Evolutionary conservation across 768 basidiomycete species (phyloP).

Genomic region (Boletus tomentosulus): DNA sequence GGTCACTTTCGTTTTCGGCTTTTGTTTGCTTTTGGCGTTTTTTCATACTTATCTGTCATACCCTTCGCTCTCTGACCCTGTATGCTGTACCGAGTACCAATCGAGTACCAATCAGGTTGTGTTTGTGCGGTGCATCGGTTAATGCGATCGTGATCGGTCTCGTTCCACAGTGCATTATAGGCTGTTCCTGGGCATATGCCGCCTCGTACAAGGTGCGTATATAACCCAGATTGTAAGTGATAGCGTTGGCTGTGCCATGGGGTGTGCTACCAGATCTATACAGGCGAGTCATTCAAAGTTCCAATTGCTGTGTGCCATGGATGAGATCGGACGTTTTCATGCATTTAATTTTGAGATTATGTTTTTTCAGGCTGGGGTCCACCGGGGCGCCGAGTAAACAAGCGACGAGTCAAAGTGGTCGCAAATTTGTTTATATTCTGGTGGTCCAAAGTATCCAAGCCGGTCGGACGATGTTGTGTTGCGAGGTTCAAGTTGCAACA

Average conservation of each 20-base stretch:
- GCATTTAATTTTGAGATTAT: not conserved
- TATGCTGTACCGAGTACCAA: not conserved
- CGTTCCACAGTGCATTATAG: not conserved
- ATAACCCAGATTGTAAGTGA: too few relatives aligned
- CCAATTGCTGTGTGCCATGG: not conserved
- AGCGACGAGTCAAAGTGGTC: too few relatives aligned
- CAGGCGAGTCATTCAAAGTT: not conserved
- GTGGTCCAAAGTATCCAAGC: too few relatives aligned
- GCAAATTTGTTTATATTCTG: too few relatives aligned
- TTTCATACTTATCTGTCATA: not conserved
- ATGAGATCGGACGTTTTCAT: not conserved
- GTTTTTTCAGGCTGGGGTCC: not conserved
- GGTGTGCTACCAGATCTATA: not conserved
- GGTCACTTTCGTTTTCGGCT: not conserved
- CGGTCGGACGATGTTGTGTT: not conserved
- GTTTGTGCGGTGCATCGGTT: not conserved
- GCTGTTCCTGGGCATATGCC: too few relatives aligned
- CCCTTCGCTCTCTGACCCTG: not conserved
- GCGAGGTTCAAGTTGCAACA: not conserved
- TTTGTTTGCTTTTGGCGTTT: not conserved
- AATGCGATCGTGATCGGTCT: not conserved
- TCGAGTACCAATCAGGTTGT: not conserved
- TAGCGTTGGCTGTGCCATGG: not conserved
- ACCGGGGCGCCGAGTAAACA: not conserved
- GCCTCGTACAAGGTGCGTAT: too few relatives aligned